Base-by-base conservation (phyloP, 179 eudicot species). In the Gypsophila paniculata region DNA sequence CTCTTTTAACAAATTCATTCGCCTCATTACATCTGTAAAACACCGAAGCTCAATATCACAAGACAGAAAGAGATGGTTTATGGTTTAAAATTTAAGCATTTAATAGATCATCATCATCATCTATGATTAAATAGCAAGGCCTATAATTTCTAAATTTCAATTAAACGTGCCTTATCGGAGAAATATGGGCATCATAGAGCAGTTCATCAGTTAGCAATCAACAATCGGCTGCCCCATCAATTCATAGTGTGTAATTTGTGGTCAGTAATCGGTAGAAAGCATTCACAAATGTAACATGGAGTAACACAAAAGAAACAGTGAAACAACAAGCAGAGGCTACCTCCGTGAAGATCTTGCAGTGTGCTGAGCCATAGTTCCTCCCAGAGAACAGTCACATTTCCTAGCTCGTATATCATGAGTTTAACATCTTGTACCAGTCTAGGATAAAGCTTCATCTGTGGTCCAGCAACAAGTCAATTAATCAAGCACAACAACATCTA, bases 351-450 rank as follows among this genome's bases (percentile, higher is more conserved):
- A 84, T 95, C 98, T 82, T 93, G 99, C 42, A 95, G 89, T 60
- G 99, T 95, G 83, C 99, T 93, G 57, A 95, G 96, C 98, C 98
- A 95, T 72, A 88, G 83, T 78, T 95, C 99, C 80, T 95, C 99
- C 99, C 99, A 93, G 44, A 95, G 97, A 82, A 95, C 96, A 63
- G 99, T 95, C 62, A 95, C 91, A 81, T 90, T 93, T 81, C 86
- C 98, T 71, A 95, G 85, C 82, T 93, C 99, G 80, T 84, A 79
- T 77, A 93, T 89, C 88, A 95, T 87, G 75, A 95, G 96, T 85
- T 89, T 92, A 73, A 88, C 96, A 82, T 93, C 99, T 77, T 86
- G 90, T 52, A 95, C 93, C 78, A 95, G 83, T 73, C 76, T 87
- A 68, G 99, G 98, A 80, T 95, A 89, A 75, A 87, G 93, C 86